Evolutionary conservation across 495 filamentous ascomycete species (phyloP).

Genomic region (Massariosphaeria phaeospora): DNA sequence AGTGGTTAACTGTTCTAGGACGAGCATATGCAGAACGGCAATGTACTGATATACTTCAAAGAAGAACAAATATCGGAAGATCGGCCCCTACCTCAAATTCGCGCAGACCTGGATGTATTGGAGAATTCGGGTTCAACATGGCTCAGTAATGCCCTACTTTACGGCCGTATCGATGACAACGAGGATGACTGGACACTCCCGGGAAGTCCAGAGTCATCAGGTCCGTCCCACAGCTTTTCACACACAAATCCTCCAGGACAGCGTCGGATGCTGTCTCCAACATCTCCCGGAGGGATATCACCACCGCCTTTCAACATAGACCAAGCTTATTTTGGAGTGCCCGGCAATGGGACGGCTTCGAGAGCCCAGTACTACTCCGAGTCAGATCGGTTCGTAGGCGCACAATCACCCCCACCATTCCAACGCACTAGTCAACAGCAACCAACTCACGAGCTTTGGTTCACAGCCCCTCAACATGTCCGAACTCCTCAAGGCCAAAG

Average conservation of each 20-base stretch:
- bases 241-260: constrained; percentile 1
- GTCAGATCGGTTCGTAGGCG: background rate
- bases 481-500: constrained; percentile 17
- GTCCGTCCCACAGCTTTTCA: background rate
- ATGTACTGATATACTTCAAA: constrained; percentile 35
- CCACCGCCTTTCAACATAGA: constrained; percentile 21
- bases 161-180: constrained; percentile 28
- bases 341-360: constrained; percentile 1
- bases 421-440: background rate
- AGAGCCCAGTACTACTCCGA: constrained; percentile 1
- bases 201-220: constrained; percentile 16
- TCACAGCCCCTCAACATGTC: constrained; percentile 29
- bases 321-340: constrained; percentile 18
- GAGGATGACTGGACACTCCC: constrained; percentile 31
- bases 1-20: constrained; percentile 20
- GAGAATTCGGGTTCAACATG: constrained; percentile 32
- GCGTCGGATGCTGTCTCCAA: constrained; percentile 22
- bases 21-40: constrained; percentile 32
- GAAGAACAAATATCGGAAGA: constrained; percentile 32
- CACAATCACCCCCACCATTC: constrained; percentile 6
- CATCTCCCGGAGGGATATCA: constrained; percentile 5
- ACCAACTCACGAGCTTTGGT: constrained; percentile 36
- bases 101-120: constrained; percentile 24
- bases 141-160: constrained; percentile 27
- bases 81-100: constrained; percentile 28